Evolutionary conservation across 2,329 filamentous ascomycete species (phyloP), one percentile per base, ranked within the genome.

Genomic region (Colletotrichum neosansevieriae): DNA sequence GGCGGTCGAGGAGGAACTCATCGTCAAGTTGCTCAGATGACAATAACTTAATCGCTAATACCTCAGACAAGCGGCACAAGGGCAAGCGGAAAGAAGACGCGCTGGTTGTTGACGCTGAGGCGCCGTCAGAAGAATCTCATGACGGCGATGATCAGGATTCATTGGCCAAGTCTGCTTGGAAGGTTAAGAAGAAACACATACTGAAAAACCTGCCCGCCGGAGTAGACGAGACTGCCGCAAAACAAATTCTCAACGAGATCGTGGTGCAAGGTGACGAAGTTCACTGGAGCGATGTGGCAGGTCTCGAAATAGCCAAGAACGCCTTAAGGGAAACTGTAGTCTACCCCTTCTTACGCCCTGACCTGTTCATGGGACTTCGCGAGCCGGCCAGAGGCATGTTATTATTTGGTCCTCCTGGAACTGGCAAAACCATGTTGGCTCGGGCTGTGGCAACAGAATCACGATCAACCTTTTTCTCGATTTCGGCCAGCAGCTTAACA

Each of bases 361-460:
- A 99, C 79, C 82, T 99, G 2, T 99, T 99, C 81, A 96, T 95
- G 88, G 96, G 96, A 0, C 85, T 99, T 11, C 91, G 96, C 44
- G 96, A 99, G 76, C 96, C 96, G 19, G 95, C 96, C 13, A 86
- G 94, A 66, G 96, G 96, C 6, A 98, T 99, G 93, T 85, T 99
- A 1, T 85, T 99, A 1, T 99, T 99, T 76, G 96, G 96, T 0
- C 96, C 96, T 1, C 96, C 96, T 0, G 96, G 96, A n/a, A 99
- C 96, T 0, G 96, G 96, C 59, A 99, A 99, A 80, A 99, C 96
- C 0, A 99, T 99, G 96, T 84, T 99, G 42, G 96, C 96, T 10
- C 89, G 96, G 71, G 94, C 94, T 9, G 95, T 98, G 0, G 96
- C 96, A 1, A 98, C 96, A 0, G 96, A 99, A 79, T 97, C 93